Evolutionary conservation across 768 basidiomycete species (phyloP).

Genomic region (Boletus bicolor): DNA sequence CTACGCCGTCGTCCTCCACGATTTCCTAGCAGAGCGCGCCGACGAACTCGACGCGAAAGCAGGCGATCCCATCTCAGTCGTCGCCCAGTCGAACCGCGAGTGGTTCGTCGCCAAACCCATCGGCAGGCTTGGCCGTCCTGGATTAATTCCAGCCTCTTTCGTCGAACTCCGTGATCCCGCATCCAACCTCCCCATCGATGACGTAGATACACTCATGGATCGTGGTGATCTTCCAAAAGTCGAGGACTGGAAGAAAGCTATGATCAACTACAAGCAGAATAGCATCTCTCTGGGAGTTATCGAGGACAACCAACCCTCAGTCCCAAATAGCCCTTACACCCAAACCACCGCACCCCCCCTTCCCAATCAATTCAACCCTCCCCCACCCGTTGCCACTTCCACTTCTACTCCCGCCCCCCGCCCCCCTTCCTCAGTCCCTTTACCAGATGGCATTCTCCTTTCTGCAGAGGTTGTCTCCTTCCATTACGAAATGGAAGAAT

Average conservation of each 20-base stretch:
- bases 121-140: slow-evolving; percentile 89
- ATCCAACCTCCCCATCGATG: slow-evolving; percentile 74
- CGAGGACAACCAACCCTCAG: slow-evolving; percentile 53
- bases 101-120: slow-evolving; percentile 99
- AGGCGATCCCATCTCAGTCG: slow-evolving; percentile 93
- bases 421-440: slow-evolving; percentile 42
- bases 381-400: slow-evolving; percentile 12
- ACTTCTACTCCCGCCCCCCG: slow-evolving; percentile 18
- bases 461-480: slow-evolving; percentile 93
- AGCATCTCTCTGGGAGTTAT: slow-evolving; percentile 93
- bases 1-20: slow-evolving; percentile 94
- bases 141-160: slow-evolving; percentile 95
- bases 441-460: slow-evolving; percentile 82
- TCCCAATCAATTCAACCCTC: neutral
- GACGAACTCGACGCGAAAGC: slow-evolving; percentile 95
- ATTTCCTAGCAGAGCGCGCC: slow-evolving; percentile 91
- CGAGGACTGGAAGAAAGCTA: slow-evolving; percentile 98
- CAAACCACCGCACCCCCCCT: slow-evolving; percentile 18
- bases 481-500: slow-evolving; percentile 93
- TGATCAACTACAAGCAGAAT: slow-evolving; percentile 93
- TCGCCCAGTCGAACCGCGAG: slow-evolving; percentile 99
- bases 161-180: slow-evolving; percentile 94
- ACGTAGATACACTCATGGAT: slow-evolving; percentile 78
- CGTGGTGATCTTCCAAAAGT: slow-evolving; percentile 88
- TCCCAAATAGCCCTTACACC: slow-evolving; percentile 42